phyloP scores from a whole-genome alignment of 169 alveolate species.

The Pseudocohnilembus persalinus region DNA sequence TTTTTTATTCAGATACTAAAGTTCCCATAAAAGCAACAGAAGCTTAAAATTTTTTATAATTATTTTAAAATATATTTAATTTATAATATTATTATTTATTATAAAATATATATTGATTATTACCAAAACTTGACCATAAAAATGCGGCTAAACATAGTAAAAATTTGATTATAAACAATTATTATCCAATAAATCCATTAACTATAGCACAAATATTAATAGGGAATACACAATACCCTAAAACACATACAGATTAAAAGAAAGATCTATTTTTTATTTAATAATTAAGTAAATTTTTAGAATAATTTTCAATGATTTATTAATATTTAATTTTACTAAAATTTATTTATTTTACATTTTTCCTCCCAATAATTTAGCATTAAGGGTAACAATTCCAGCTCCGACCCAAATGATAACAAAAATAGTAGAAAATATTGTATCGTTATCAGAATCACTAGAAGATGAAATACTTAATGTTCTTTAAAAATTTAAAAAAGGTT shows the following conservation, averaged over 20 bases:
- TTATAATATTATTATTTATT: not conserved
- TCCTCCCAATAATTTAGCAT: constrained; percentile 89
- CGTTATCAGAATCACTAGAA: constrained; percentile 50
- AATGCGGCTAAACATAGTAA: constrained; percentile 57
- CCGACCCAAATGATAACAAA: constrained; percentile 89
- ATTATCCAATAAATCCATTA: constrained; percentile 44
- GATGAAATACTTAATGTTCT: constrained; percentile 46
- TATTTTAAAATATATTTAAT: not conserved
- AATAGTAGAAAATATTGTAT: constrained; percentile 81
- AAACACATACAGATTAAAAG: constrained; percentile 82
- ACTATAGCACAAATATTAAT: constrained; percentile 73
- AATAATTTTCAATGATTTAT: no score
- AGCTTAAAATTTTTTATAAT: constrained; percentile 30
- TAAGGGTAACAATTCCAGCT: constrained; percentile 85
- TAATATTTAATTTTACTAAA: no score
- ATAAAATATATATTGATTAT: not conserved
- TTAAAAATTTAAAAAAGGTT: not conserved
- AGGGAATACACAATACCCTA: constrained; percentile 88
- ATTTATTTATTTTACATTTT: constrained; percentile 60
- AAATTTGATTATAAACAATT: constrained; percentile 51
- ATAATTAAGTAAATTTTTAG: no score
- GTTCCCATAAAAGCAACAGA: constrained; percentile 78
- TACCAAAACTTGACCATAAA: constrained; percentile 71
- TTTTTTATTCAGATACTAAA: constrained; percentile 74
- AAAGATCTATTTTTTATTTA: constrained; percentile 50